Base-by-base conservation (phyloP, 768 basidiomycete species). In the Boletus insuetus region DNA sequence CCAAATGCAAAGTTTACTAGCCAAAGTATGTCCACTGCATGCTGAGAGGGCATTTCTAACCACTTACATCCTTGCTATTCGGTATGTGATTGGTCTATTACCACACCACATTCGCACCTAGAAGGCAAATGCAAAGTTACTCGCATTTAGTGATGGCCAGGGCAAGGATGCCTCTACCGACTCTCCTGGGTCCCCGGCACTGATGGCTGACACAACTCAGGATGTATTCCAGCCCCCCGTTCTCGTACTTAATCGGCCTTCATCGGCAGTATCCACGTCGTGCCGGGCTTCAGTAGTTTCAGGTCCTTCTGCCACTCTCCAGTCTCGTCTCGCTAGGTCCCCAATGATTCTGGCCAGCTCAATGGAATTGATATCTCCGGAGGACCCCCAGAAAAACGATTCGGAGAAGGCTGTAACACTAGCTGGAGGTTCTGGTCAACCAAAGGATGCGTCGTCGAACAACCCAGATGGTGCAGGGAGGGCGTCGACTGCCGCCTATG, bases 11-110 rank as follows among this genome's bases (percentile, higher is more conserved):
- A 45, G 26, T 43, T 42, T 69, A 35, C 26, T 63, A 13, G 24
- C 52, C 9, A 56, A 64, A 38, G 69, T 71, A 56, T 17, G 66
- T 54, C 13, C n/a, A n/a, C 20, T 39, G 12, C 31, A 32, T 43
- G n/a, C 4, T 46, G 13, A 41, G 34, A 37, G 19, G 31, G 24
- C 29, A 44, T 50, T 12, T 4, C 51, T 61, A 32, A 63, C 19
- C 13, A 10, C 2, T 26, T 22, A 10, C 14, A 35, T 40, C 40
- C 40, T 51, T 29, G 5, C 17, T 37, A 2, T n/a, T 12, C 11
- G 32, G 14, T 34, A 35, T 49, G 32, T 17, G 35, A 32, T 41
- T 24, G 29, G 11, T 34, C 5, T 34, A 9, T 49, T 42, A 4
- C 11, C 16, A 8, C 44, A 47, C 12, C 22, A 22, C 32, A 22